A percentile compares a stretch with the other conserved stretches of the same genome.
Conservation (phyloP, 768 basidiomycete genomes). For the Tricholoma flavovirens region DNA sequence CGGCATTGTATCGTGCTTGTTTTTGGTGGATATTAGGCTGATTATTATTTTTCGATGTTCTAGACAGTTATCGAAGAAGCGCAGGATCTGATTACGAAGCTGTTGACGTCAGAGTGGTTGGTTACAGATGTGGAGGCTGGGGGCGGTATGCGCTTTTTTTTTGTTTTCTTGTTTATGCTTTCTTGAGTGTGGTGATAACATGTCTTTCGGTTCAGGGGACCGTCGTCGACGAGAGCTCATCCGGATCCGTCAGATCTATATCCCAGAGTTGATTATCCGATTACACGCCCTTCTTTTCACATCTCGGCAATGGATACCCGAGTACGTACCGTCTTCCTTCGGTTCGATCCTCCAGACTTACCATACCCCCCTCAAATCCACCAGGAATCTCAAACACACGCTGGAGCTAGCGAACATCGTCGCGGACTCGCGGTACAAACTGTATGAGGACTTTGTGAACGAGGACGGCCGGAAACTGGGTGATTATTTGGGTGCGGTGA, state of each 20-base stretch:
- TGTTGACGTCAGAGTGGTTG: constrained; percentile 78
- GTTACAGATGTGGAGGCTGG: constrained; percentile 44
- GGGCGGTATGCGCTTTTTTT: constrained; percentile 28
- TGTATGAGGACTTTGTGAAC: constrained; percentile 81
- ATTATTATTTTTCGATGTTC: not conserved
- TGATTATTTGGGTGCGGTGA: constrained; percentile 71
- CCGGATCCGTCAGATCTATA: constrained; percentile 81
- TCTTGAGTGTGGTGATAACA: not conserved
- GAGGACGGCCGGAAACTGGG: constrained; percentile 55
- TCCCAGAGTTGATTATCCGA: constrained; percentile 86
- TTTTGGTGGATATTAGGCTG: not conserved
- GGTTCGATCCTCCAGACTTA: not conserved
- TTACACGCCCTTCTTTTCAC: constrained; percentile 44
- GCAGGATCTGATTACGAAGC: constrained; percentile 56
- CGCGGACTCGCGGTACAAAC: constrained; percentile 74
- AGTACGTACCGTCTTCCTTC: constrained; percentile 38
- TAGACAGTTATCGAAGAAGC: constrained; percentile 61
- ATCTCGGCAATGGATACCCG: constrained; percentile 58
- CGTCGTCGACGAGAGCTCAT: constrained; percentile 60
- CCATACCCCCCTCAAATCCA: not conserved
- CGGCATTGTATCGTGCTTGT: not conserved
- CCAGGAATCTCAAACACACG: constrained; percentile 70
- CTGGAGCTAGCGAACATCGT: constrained; percentile 79
- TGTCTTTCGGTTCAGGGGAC: constrained; percentile 31
- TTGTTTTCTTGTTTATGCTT: not conserved